These are phyloP conservation scores for Tieghemostelium lacteum DNA, from an alignment of 78 protist genomes.

Conservation along the genomic window DNA sequence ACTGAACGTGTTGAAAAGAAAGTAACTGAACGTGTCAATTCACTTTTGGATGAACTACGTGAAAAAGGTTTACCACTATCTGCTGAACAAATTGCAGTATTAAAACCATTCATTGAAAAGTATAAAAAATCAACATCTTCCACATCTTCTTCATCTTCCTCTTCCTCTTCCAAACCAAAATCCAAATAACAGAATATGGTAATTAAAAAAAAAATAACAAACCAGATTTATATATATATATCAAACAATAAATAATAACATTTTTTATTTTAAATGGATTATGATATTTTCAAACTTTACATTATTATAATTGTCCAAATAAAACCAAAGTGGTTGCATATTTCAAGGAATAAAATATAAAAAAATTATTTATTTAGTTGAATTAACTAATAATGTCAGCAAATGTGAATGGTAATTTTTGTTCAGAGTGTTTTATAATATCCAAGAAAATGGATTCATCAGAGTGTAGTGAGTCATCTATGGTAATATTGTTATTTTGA, in stretches of 20 bases:
- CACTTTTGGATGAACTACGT: constrained; percentile 33
- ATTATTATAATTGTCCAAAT: too few species aligned
- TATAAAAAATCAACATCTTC: not conserved
- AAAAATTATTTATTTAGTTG: too few species aligned
- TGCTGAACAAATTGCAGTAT: constrained; percentile 59
- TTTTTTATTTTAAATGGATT: too few species aligned
- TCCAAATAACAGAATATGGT: too few species aligned
- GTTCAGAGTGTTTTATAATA: not conserved
- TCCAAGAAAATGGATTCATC: not conserved
- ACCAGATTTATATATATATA: too few species aligned
- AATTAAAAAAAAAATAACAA: too few species aligned
- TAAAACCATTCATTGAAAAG: constrained; percentile 38
- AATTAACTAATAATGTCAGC: not conserved
- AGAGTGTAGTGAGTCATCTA: not conserved
- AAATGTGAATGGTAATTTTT: not conserved
- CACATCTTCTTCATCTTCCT: not conserved
- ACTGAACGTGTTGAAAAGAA: constrained; percentile 65
- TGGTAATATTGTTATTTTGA: too few species aligned
- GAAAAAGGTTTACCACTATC: constrained; percentile 69
- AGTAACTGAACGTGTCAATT: constrained; percentile 27
- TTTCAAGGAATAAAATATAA: too few species aligned
- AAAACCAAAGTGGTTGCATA: too few species aligned
- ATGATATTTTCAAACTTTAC: too few species aligned
- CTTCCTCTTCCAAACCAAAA: not conserved
- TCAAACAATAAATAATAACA: too few species aligned